Evolutionary conservation across 2,329 filamentous ascomycete species (phyloP).

Genomic region (Fusarium pininemorale): DNA sequence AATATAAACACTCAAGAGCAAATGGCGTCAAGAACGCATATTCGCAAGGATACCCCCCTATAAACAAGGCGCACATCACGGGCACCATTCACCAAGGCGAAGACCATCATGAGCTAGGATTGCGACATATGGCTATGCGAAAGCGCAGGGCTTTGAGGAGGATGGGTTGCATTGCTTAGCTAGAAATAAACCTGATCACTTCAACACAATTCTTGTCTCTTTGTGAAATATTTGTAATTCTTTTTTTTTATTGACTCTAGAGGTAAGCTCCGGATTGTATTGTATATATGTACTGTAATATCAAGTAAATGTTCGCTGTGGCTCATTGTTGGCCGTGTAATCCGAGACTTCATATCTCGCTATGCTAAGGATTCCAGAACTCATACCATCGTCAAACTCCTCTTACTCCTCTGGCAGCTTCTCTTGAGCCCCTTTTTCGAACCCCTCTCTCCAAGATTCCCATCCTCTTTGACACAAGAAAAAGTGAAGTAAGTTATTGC

Average conservation of each 20-base stretch:
- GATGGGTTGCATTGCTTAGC: background rate
- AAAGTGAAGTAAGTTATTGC: conserved; percentile 31
- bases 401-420: background rate
- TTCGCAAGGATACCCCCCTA: conserved; percentile 34
- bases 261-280: background rate
- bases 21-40: conserved; percentile 11
- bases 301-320: conserved; percentile 37
- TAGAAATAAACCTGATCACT: conserved; percentile 17
- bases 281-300: background rate
- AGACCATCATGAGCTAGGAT: background rate
- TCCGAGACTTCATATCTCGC: conserved; percentile 25
- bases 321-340: conserved; percentile 30
- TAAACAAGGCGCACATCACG: conserved; percentile 14
- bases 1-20: background rate
- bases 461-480: conserved; percentile 14
- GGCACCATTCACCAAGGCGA: conserved; percentile 9
- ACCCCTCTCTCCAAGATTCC: conserved; percentile 4
- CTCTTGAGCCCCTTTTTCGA: conserved; percentile 10
- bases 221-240: background rate
- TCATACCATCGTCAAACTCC: conserved; percentile 11
- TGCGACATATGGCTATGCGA: background rate
- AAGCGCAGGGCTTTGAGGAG: background rate
- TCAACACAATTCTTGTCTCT: background rate
- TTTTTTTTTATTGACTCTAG: background rate
- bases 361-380: conserved; percentile 12